Base-by-base conservation (phyloP, 805 yeast species). In the Dipodascopsis uninucleata region DNA sequence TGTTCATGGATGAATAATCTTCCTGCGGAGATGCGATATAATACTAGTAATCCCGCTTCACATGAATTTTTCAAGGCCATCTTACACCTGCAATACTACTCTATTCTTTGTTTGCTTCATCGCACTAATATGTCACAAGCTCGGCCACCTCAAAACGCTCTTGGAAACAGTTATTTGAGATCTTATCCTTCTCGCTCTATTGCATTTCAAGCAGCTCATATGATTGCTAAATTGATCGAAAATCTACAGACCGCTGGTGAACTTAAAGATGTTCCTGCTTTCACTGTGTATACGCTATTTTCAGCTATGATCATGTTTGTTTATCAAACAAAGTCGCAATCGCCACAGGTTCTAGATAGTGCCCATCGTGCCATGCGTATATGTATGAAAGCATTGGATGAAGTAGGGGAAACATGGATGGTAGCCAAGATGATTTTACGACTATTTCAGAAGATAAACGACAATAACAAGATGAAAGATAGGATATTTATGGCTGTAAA, bases 151-250 rank as follows among this genome's bases (percentile, higher is more conserved):
- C 50, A 35, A 23, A 32, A 39, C 4, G 41, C 41, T 6, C 20
- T 28, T 14, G 47, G 47, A 4, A 42, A 29, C 25, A 35, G 49
- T 26, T 44, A 44, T 26, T 31, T 45, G 20, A 40, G 39, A 12
- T 64, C 71, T 2, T 79, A 78, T 59, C 85, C 86, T 4, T 76
- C 83, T n/a, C 79, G 85, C 82, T 85, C 88, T 7, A 81, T 83
- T 45, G 83, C 87, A 2, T 83, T 82, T 69, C 86, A 82, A 62
- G 85, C 89, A 1, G 87, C 93, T 1, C 77, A 85, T 57, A 79
- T 82, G 78, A 78, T 84, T 51, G 74, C 84, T 4, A 70, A 76
- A 33, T 79, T 85, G 43, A 71, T 78, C 23, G 78, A 79, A 38
- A 78, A 76, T 45, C 55, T 84, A 45, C 55, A 71, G 31, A 75